Evolutionary conservation across 208 protist species (phyloP).

Genomic region (Trypanosoma rangeli): DNA sequence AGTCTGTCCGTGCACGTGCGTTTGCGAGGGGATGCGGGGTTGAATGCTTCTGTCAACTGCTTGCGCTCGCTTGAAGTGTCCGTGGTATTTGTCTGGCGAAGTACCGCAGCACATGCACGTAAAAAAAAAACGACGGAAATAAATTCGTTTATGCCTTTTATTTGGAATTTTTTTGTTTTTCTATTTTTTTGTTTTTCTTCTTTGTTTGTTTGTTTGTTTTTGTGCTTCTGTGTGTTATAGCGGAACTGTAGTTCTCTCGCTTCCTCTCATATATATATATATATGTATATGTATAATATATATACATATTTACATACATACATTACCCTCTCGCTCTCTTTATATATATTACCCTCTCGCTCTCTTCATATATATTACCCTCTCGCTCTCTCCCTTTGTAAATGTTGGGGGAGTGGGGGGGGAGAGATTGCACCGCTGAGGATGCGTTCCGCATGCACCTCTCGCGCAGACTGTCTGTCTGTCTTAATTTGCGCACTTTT

Average conservation of each 20-base stretch:
- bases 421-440: not conserved
- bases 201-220: not conserved
- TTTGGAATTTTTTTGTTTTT: not conserved
- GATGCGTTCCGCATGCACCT: not conserved
- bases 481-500: no score
- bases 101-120: not conserved
- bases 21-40: not conserved
- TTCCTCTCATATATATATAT: no score
- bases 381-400: conserved; percentile 5
- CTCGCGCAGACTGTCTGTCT: not conserved
- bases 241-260: no score
- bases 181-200: not conserved
- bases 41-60: not conserved
- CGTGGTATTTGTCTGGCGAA: not conserved
- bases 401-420: not conserved
- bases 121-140: not conserved
- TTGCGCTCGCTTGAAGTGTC: not conserved
- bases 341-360: no score
- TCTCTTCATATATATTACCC: not conserved
- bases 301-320: no score
- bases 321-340: no score
- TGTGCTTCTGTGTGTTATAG: no score
- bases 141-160: not conserved
- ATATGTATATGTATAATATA: no score
- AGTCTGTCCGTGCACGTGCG: not conserved